These are phyloP conservation scores for Ophiorrhiza pumila DNA, from an alignment of 257 asterid species.

Conservation along the genomic window DNA sequence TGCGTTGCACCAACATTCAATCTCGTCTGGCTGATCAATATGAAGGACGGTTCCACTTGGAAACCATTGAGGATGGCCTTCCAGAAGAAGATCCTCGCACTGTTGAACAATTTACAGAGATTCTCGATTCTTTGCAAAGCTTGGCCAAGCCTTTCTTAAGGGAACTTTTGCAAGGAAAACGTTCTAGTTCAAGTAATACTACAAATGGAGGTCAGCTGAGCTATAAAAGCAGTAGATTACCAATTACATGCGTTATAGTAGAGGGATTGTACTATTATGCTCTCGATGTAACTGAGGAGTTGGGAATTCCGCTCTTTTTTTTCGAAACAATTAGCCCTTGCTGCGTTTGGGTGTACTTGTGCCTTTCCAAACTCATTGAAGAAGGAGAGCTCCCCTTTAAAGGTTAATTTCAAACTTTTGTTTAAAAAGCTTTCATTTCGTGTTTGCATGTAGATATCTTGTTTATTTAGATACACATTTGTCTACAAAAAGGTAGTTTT, in stretches of 20 bases:
- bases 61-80: conserved; percentile 26
- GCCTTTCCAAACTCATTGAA: conserved; percentile 17
- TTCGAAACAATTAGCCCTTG: conserved; percentile 21
- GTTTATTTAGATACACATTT: too few relatives aligned
- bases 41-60: conserved; percentile 11
- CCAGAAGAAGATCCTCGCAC: conserved; percentile 24
- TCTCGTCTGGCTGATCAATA: conserved; percentile 20
- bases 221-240: background rate
- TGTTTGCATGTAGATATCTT: background rate
- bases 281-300: conserved; percentile 11
- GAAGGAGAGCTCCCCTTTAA: conserved; percentile 16
- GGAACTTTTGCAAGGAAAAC: background rate
- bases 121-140: conserved; percentile 5
- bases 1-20: conserved; percentile 11
- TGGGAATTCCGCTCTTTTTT: conserved; percentile 17
- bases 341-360: conserved; percentile 14
- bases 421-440: background rate
- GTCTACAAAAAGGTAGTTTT: too few relatives aligned
- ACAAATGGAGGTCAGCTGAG: too few relatives aligned
- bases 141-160: conserved; percentile 9
- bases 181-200: background rate
- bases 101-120: conserved; percentile 14
- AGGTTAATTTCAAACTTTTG: conserved; percentile 15
- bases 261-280: conserved; percentile 15
- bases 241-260: conserved; percentile 17